phyloP scores from a whole-genome alignment of 2,329 filamentous ascomycete species.

The Fusarium sarcochroum region DNA sequence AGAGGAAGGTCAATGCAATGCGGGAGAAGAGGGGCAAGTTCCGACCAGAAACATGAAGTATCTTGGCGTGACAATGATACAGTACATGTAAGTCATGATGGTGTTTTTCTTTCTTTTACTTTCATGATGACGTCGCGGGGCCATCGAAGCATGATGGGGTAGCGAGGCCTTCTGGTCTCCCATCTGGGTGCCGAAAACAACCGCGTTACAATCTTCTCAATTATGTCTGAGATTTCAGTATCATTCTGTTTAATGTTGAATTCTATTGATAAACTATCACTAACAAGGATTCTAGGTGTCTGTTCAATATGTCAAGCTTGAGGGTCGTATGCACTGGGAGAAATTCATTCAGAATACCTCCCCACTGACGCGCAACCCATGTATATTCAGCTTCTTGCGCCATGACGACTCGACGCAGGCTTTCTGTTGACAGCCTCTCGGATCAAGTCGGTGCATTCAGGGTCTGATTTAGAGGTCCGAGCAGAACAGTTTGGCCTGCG shows the following conservation, averaged over 20 bases:
- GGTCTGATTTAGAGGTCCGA: conserved; percentile 4
- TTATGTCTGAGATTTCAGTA: conserved; percentile 63
- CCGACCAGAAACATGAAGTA: conserved; percentile 62
- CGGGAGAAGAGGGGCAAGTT: conserved; percentile 76
- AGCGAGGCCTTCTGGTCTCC: conserved; percentile 45
- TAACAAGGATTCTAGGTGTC: conserved; percentile 5
- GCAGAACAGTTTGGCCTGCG: background rate
- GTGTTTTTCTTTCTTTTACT: conserved; percentile 19
- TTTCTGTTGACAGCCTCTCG: conserved; percentile 4
- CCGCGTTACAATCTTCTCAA: conserved; percentile 79
- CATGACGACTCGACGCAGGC: conserved; percentile 3
- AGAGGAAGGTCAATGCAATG: conserved; percentile 79
- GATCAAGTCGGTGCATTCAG: conserved; percentile 5
- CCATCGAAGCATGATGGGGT: conserved; percentile 58
- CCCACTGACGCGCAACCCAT: conserved; percentile 3
- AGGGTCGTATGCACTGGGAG: background rate
- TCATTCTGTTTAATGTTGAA: conserved; percentile 48
- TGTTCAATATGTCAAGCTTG: conserved; percentile 4
- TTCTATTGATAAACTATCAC: conserved; percentile 30
- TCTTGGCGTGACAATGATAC: conserved; percentile 1
- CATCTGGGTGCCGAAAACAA: conserved; percentile 69
- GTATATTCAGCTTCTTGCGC: conserved; percentile 5
- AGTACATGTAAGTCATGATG: conserved; percentile 32
- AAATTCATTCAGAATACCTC: conserved; percentile 13
- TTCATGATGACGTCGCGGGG: conserved; percentile 68